Percentiles rank a stretch among this genome's conserved stretches.
These are phyloP conservation scores for Pythium biforme DNA, from an alignment of 352 stramenopile species.

Conservation along the genomic window DNA sequence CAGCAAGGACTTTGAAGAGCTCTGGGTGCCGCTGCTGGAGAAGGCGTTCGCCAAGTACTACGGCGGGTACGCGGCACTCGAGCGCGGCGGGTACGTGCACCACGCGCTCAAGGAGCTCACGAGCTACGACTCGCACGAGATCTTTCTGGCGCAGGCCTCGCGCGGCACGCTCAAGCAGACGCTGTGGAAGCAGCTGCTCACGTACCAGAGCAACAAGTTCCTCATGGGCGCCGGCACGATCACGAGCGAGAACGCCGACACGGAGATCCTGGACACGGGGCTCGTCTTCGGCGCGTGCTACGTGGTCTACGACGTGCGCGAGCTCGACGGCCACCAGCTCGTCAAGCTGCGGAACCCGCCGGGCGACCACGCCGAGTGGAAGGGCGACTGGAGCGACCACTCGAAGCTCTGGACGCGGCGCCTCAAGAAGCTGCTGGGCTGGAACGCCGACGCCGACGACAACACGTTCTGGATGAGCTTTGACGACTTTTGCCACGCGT, in stretches of 20 bases:
- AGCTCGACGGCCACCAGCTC: slow-evolving; percentile 84
- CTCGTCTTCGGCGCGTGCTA: slow-evolving; percentile 91
- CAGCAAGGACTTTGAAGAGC: slow-evolving; percentile 85
- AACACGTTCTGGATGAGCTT: slow-evolving; percentile 96
- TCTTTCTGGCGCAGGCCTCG: slow-evolving; percentile 81
- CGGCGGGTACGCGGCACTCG: slow-evolving; percentile 82
- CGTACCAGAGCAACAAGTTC: slow-evolving; percentile 87
- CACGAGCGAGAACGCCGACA: slow-evolving; percentile 79
- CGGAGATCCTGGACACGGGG: slow-evolving; percentile 86
- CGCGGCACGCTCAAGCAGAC: slow-evolving; percentile 86
- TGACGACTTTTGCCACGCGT: slow-evolving; percentile 92
- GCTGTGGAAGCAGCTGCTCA: slow-evolving; percentile 89
- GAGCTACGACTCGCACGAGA: slow-evolving; percentile 84
- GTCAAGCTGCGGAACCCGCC: slow-evolving; percentile 91
- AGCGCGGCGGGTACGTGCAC: slow-evolving; percentile 88
- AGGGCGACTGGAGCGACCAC: slow-evolving; percentile 91
- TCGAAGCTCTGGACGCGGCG: slow-evolving; percentile 90
- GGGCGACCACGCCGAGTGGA: slow-evolving; percentile 91
- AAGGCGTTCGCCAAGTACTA: slow-evolving; percentile 94
- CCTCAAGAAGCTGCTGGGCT: slow-evolving; percentile 76
- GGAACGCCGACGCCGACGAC: slow-evolving; percentile 67
- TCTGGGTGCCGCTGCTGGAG: slow-evolving; percentile 92
- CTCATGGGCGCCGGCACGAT: slow-evolving; percentile 90
- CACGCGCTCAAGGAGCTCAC: slow-evolving; percentile 88
- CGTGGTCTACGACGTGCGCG: slow-evolving; percentile 88